These are phyloP conservation scores for Diplocarpon rosae DNA, from an alignment of 2,329 filamentous ascomycete genomes.

Conservation along the genomic window DNA sequence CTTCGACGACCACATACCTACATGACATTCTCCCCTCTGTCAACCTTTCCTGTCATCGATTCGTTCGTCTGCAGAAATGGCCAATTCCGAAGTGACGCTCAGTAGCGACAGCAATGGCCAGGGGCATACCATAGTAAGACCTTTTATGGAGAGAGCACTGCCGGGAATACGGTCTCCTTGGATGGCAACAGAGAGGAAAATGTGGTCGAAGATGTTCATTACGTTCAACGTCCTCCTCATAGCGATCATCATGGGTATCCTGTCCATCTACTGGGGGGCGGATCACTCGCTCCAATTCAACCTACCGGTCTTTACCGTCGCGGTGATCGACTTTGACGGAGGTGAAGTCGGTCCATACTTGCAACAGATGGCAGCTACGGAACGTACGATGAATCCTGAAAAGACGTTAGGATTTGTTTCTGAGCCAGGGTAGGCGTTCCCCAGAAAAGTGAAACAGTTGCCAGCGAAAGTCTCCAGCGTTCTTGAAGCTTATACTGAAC, in stretches of 20 bases:
- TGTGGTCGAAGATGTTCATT: slow-evolving; percentile 14
- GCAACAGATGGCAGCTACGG: slow-evolving; percentile 8
- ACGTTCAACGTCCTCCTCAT: slow-evolving; percentile 10
- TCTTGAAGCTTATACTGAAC: too few relatives aligned
- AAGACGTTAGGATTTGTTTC: slow-evolving; percentile 12
- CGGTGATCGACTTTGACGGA: slow-evolving; percentile 15
- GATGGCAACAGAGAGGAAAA: slow-evolving; percentile 8
- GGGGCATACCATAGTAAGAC: not conserved
- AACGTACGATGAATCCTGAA: slow-evolving; percentile 3
- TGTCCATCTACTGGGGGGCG: slow-evolving; percentile 15
- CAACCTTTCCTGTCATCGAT: too few relatives aligned
- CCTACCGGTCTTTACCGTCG: slow-evolving; percentile 11
- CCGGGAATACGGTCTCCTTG: slow-evolving; percentile 7
- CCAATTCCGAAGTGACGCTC: slow-evolving; percentile 2
- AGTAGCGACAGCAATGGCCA: not conserved
- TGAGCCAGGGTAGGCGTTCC: not conserved
- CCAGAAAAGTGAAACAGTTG: too few relatives aligned
- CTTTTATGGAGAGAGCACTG: slow-evolving; percentile 6
- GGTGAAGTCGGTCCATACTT: slow-evolving; percentile 11
- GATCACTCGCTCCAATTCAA: slow-evolving; percentile 12
- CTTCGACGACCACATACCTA: too few relatives aligned
- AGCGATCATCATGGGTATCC: slow-evolving; percentile 11
- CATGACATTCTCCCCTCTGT: too few relatives aligned
- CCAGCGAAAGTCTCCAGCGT: too few relatives aligned
- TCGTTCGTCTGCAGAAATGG: not conserved